These are phyloP conservation scores for Magnaporthiopsis poae DNA, from an alignment of 2,329 filamentous ascomycete species.

Conservation along the genomic window DNA sequence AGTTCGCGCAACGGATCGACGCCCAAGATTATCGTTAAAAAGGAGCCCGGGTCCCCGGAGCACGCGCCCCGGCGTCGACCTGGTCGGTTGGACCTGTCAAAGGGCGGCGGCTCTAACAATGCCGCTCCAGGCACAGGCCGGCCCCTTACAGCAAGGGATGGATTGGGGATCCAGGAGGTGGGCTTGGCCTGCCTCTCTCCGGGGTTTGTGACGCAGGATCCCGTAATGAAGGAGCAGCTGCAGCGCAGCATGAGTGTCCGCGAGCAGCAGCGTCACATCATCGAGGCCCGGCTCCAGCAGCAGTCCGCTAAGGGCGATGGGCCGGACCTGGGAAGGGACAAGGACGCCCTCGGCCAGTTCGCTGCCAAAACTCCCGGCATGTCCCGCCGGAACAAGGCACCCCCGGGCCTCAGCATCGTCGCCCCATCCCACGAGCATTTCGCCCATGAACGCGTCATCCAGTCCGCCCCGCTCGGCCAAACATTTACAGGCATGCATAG, in stretches of 20 bases:
- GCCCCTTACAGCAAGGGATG: conserved; percentile 69
- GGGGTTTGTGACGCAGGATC: conserved; percentile 90
- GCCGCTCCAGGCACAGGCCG: conserved; percentile 49
- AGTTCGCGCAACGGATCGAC: conserved; percentile 43
- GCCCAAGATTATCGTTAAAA: conserved; percentile 88
- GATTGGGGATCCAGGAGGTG: conserved; percentile 78
- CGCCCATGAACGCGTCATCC: conserved; percentile 86
- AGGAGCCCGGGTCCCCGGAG: conserved; percentile 83
- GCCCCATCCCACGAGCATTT: conserved; percentile 87
- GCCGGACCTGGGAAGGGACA: conserved; percentile 45
- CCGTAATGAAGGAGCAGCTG: conserved; percentile 89
- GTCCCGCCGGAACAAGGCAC: conserved; percentile 66
- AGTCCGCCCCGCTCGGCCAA: conserved; percentile 88
- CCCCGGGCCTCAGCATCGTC: conserved; percentile 87
- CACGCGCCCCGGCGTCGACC: conserved; percentile 67
- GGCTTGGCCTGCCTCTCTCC: conserved; percentile 90
- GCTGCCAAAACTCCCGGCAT: conserved; percentile 63
- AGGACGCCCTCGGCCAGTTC: conserved; percentile 36
- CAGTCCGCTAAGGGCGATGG: conserved; percentile 71
- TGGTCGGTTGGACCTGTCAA: conserved; percentile 67
- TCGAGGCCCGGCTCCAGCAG: conserved; percentile 82
- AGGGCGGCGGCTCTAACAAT: conserved; percentile 42
- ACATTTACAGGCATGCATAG: conserved; percentile 88
- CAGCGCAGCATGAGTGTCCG: conserved; percentile 87
- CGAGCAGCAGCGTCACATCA: conserved; percentile 89